Base-by-base conservation (phyloP, 164 flowering plant genomes). In the Aristolochia fimbriata region DNA sequence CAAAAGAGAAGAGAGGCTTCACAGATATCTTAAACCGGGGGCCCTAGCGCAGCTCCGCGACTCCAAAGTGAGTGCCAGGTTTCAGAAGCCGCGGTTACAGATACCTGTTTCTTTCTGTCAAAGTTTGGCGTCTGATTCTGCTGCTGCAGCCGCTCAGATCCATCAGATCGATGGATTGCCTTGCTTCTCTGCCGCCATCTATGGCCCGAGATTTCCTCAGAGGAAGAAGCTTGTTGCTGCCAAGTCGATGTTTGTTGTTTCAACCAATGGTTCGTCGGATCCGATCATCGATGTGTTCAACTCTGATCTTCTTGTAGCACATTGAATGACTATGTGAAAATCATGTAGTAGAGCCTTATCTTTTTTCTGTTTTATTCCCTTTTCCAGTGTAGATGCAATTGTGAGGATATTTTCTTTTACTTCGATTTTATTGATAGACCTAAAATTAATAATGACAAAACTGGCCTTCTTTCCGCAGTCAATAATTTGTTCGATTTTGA, bases 221-320 rank as follows among this genome's bases (percentile, higher is more conserved):
- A 68, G 80, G 66, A 78, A 78, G 76, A 71, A 70, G 66, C 79
- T 78, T 41, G 70, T 74, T 19, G 82, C 80, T 0, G 33, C 74
- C 4, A 72, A 69, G 68, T 65, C 76, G 45, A 23, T 70, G 16
- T 64, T 62, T 52, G 51, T 68, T 17, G 15, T 54, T n/a, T 65
- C 74, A 3, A 49, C 68, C 1, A 23, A 67, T 1, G 76, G 50
- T 15, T 25, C 69, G 17, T 11, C 65, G 0, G 76, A 67, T 58
- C 51, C 73, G 15, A 12, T 71, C 16, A 21, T 71, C 49, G 77
- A 76, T 61, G 43, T 66, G 41, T 63, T 68, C 27, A 56, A 21
- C 51, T 24, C 66, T 19, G 76, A 73, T 65, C 37, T 69, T 50
- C 55, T 78, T 55, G 67, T 65, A 58, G 73, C 70, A 15, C 79